These are phyloP conservation scores for Naematelia encephala DNA, from an alignment of 768 basidiomycete species.

Conservation along the genomic window DNA sequence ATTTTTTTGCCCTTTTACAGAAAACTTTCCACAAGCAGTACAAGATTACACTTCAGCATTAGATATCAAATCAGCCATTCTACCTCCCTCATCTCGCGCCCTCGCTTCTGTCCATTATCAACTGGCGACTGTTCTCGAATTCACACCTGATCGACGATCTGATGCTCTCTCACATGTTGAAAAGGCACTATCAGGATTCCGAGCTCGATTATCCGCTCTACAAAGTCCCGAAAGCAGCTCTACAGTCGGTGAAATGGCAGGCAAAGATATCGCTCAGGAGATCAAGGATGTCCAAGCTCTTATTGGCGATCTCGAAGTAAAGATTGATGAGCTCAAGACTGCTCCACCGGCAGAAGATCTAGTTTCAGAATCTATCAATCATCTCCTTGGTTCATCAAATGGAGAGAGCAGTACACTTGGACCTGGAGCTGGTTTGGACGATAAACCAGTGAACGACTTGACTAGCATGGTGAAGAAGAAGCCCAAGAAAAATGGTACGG, in stretches of 20 bases:
- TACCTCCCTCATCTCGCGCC: constrained; percentile 84
- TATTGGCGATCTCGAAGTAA: constrained; percentile 75
- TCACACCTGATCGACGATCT: constrained; percentile 75
- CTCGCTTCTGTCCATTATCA: constrained; percentile 93
- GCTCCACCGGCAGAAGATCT: constrained; percentile 57
- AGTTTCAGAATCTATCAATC: constrained; percentile 46
- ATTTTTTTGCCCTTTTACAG: constrained; percentile 56
- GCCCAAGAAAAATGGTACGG: constrained; percentile 57
- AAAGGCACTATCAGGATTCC: constrained; percentile 73
- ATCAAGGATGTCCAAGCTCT: constrained; percentile 73
- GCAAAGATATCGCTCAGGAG: constrained; percentile 70
- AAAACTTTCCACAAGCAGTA: constrained; percentile 94
- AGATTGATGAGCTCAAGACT: constrained; percentile 90
- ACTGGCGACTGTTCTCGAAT: constrained; percentile 85
- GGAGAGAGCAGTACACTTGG: background rate
- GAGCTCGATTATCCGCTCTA: constrained; percentile 54
- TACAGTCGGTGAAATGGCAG: constrained; percentile 50
- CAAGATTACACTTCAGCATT: constrained; percentile 79
- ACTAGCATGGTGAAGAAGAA: constrained; percentile 85
- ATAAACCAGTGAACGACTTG: constrained; percentile 67
- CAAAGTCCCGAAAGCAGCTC: constrained; percentile 24
- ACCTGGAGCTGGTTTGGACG: constrained; percentile 14
- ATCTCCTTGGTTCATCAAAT: constrained; percentile 34
- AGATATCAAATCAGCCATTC: constrained; percentile 65
- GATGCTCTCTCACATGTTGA: constrained; percentile 80